Conservation (phyloP, 2,329 filamentous ascomycete species). For the Claviceps citrina region DNA sequence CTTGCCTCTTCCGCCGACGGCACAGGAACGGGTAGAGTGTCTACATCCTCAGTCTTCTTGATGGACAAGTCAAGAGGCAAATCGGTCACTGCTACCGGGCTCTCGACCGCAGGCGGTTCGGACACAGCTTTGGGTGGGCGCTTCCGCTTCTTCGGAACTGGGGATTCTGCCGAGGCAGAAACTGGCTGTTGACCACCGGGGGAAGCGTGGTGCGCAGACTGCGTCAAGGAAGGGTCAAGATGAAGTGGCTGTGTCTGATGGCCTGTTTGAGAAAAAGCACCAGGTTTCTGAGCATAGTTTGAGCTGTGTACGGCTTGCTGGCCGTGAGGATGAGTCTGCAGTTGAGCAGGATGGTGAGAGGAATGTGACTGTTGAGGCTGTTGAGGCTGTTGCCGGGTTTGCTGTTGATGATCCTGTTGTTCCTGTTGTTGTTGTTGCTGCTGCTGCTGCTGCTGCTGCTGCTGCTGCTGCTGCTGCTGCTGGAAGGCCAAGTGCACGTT, state of each 20-base stretch:
- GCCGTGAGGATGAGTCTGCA: constrained; percentile 15
- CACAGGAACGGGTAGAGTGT: constrained; percentile 16
- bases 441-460: not conserved
- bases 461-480: constrained; percentile 9
- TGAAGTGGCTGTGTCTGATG: constrained; percentile 8
- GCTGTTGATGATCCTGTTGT: constrained; percentile 6
- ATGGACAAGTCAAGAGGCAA: constrained; percentile 14
- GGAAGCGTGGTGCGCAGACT: not conserved
- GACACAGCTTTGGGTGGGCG: constrained; percentile 13
- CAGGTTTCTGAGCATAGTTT: constrained; percentile 1
- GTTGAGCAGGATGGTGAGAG: constrained; percentile 5
- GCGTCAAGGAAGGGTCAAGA: constrained; percentile 1
- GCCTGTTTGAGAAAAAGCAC: constrained; percentile 1
- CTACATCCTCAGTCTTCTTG: constrained; percentile 22
- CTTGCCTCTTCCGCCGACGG: constrained; percentile 20
- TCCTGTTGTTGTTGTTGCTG: constrained; percentile 10
- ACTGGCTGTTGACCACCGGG: not conserved
- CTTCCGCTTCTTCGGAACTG: constrained; percentile 24
- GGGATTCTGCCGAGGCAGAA: constrained; percentile 12
- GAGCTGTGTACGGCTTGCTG: constrained; percentile 12
- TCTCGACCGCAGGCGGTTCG: constrained; percentile 2
- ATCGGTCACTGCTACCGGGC: constrained; percentile 12
- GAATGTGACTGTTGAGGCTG: constrained; percentile 5
- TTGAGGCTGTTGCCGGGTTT: constrained; percentile 5
- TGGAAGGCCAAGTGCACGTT: constrained; percentile 5